Conservation (phyloP, 495 filamentous ascomycete genomes). For the Penicillium maclennaniae region DNA sequence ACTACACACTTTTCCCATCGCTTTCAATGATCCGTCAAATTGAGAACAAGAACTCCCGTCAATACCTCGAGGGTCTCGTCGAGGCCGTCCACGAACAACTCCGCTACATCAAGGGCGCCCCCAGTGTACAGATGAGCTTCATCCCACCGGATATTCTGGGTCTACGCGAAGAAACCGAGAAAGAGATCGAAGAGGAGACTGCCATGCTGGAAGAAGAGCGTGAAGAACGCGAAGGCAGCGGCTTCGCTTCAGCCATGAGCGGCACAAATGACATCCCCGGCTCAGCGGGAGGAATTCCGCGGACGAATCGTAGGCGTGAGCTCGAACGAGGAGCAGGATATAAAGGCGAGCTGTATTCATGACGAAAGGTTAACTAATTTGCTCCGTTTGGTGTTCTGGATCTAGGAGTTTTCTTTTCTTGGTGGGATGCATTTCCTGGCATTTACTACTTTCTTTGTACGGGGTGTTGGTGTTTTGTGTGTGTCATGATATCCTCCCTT, state of each 20-base stretch:
- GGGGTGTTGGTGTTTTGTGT: not conserved
- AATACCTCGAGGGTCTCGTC: constrained; percentile 71
- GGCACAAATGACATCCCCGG: constrained; percentile 13
- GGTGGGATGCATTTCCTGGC: not conserved
- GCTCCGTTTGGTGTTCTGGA: not conserved
- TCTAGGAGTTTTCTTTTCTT: not conserved
- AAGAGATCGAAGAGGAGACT: constrained; percentile 67
- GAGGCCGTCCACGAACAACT: constrained; percentile 78
- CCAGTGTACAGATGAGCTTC: constrained; percentile 79
- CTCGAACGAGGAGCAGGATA: constrained; percentile 41
- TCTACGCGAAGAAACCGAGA: constrained; percentile 75
- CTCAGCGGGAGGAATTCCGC: constrained; percentile 22
- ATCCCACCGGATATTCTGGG: constrained; percentile 75
- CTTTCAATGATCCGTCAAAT: constrained; percentile 63
- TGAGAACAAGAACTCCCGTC: constrained; percentile 73
- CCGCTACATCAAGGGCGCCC: constrained; percentile 76
- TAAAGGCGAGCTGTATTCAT: constrained; percentile 42
- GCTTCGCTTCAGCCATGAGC: constrained; percentile 10
- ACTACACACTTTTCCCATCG: constrained; percentile 70
- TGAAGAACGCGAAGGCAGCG: constrained; percentile 40
- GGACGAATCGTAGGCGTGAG: constrained; percentile 34
- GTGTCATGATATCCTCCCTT: constrained; percentile 17
- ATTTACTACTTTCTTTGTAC: not conserved
- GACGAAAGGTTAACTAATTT: not conserved
- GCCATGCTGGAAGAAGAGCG: constrained; percentile 54